phyloP scores from a whole-genome alignment of 371 early-diverging fungal species.

The Mucor circinelloides region DNA sequence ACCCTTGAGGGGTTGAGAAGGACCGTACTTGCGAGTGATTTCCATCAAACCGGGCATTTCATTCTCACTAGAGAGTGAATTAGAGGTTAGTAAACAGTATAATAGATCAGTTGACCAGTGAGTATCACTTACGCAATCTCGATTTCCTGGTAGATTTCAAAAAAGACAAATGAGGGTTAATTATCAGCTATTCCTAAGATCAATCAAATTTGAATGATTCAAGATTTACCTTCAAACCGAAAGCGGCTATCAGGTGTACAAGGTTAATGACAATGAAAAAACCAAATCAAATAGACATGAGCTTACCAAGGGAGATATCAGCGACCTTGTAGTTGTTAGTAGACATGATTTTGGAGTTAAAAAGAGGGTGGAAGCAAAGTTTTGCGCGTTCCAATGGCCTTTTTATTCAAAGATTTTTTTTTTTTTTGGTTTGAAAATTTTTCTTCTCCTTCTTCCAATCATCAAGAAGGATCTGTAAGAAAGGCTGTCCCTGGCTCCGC shows the following conservation, averaged over 20 bases:
- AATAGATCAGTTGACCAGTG: not conserved
- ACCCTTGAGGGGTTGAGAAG: constrained; percentile 91
- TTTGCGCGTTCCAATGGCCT: not conserved
- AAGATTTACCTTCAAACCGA: constrained; percentile 40
- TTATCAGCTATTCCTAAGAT: not conserved
- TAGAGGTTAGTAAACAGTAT: not conserved
- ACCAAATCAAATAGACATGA: not conserved
- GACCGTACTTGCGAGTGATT: constrained; percentile 92
- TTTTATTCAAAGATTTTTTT: constrained; percentile 11
- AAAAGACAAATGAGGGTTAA: not conserved
- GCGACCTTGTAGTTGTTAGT: constrained; percentile 58
- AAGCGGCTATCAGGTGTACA: constrained; percentile 36
- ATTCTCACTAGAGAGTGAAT: constrained; percentile 85
- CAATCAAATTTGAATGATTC: not conserved
- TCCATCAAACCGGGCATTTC: constrained; percentile 99
- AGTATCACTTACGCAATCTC: constrained; percentile 41
- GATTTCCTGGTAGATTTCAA: constrained; percentile 41
- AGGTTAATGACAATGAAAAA: not conserved
- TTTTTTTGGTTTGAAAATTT: constrained; percentile 22
- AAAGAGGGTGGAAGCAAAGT: constrained; percentile 9
- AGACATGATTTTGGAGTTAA: constrained; percentile 18
- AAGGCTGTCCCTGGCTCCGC: constrained; percentile 22
- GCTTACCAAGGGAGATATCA: constrained; percentile 92
- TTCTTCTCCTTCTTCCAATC: constrained; percentile 15
- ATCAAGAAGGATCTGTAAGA: constrained; percentile 8